Conservation (phyloP, 2,329 filamentous ascomycete species). For the Colletotrichum higginsianum region DNA sequence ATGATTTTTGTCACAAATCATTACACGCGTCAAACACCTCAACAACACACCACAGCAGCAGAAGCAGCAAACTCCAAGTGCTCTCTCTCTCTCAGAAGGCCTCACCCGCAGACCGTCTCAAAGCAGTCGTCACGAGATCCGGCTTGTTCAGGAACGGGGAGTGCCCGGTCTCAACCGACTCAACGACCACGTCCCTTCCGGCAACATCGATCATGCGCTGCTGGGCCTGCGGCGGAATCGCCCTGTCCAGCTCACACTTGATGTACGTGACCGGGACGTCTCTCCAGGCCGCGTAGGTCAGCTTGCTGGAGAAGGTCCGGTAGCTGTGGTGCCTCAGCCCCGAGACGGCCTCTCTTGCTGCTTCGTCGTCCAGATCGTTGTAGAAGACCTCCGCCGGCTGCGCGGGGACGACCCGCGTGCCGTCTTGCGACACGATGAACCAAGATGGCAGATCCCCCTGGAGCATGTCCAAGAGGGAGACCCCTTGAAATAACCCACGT, state of each 20-base stretch:
- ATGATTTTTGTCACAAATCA: neutral
- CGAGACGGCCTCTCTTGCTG: neutral
- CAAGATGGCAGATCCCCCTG: neutral
- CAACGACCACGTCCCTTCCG: no score
- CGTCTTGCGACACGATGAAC: conserved; percentile 13
- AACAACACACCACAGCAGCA: neutral
- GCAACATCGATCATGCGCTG: conserved; percentile 21
- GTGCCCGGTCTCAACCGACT: no score
- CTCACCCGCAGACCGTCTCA: conserved; percentile 13
- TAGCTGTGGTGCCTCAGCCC: neutral
- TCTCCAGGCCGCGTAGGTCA: conserved; percentile 21
- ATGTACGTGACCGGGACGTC: conserved; percentile 26
- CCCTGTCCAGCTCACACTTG: conserved; percentile 16
- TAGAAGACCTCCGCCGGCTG: neutral
- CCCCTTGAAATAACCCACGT: neutral
- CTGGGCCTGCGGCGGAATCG: conserved; percentile 11
- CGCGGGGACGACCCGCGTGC: neutral
- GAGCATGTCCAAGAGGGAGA: conserved; percentile 4
- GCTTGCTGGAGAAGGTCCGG: conserved; percentile 15
- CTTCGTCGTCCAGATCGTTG: conserved; percentile 1
- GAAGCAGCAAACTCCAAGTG: no score
- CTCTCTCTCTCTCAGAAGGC: neutral
- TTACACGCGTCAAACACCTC: neutral
- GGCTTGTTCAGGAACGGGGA: no score
- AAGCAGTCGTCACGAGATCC: no score